A percentile compares a stretch with the other conserved stretches of the same genome.
Conservation (phyloP, 805 yeast genomes). For the Geotrichum ghanense region DNA sequence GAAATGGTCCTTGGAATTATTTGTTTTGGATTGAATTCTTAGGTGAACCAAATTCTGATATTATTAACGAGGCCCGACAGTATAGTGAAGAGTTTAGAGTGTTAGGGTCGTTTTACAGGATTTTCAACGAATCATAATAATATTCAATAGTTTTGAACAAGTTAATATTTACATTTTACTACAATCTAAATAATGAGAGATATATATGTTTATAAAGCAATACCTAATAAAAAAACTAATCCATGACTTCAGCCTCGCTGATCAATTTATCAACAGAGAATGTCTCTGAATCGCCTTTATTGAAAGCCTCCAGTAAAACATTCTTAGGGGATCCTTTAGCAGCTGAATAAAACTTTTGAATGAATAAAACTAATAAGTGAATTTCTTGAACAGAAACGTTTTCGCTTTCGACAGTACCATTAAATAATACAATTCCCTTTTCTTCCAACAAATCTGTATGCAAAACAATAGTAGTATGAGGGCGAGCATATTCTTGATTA, state of each 20-base stretch:
- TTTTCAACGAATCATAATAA: conserved; percentile 24
- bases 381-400: conserved; percentile 63
- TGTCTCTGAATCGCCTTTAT: conserved; percentile 43
- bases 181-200: background rate
- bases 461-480: conserved; percentile 84
- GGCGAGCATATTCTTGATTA: conserved; percentile 85
- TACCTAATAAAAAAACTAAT: background rate
- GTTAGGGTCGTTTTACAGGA: conserved; percentile 48
- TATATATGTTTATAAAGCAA: background rate
- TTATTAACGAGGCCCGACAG: conserved; percentile 33
- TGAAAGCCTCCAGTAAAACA: conserved; percentile 56
- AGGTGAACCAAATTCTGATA: conserved; percentile 25
- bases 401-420: conserved; percentile 70
- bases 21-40: conserved; percentile 68
- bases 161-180: background rate
- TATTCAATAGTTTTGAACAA: background rate
- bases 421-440: conserved; percentile 67
- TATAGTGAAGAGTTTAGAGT: conserved; percentile 41
- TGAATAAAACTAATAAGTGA: conserved; percentile 41
- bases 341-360: conserved; percentile 40
- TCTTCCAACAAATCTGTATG: conserved; percentile 60
- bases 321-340: conserved; percentile 37
- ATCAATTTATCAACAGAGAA: conserved; percentile 62
- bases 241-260: conserved; percentile 56
- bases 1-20: conserved; percentile 61